Base-by-base conservation (phyloP, 768 basidiomycete genomes). In the Agrocybe praecox region DNA sequence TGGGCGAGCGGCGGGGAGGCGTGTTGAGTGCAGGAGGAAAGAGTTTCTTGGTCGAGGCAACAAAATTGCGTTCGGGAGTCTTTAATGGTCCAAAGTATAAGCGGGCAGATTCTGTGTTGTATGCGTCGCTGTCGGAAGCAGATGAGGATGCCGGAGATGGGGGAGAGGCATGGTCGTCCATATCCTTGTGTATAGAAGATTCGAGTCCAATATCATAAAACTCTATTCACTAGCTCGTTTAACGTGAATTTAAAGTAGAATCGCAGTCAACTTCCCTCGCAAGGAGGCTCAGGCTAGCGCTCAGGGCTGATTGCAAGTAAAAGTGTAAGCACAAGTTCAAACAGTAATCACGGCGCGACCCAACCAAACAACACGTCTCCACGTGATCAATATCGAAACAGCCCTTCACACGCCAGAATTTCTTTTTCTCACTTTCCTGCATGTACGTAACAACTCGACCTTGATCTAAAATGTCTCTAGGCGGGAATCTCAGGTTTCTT, bases 1-100 rank as follows among this genome's bases (percentile, higher is more conserved):
- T 75, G 11, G 82, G 75, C 32, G 84, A 86, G 63, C 82, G 79
- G 51, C 81, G 79, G 33, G 78, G 64, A 72, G 23, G 65, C 59
- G 56, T 63, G 62, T 43, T 54, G 62, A 34, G 45, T 45, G 59
- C 55, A 53, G 59, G 66, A 45, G 67, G 67, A 58, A 64, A 65
- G 64, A 67, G 43, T 64, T 67, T 55, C 61, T 59, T 66, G 69
- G 58, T 70, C 64, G 73, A 62, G 42, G 76, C 67, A 21, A 72
- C 64, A 58, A 78, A 76, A 53, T 71, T 74, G 61, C 81, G 81
- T 69, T 84, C 83, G 33, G 82, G 82, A 6, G 85, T 81, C 56
- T 72, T 78, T 18, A 81, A 63, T 29, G 81, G 78, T 10, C 80
- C 83, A 67, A 83, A 81, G 65, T 80, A 77, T 23, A 81, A 69